Conservation (phyloP, 805 yeast species). For the Metschnikowia amazonensis region DNA sequence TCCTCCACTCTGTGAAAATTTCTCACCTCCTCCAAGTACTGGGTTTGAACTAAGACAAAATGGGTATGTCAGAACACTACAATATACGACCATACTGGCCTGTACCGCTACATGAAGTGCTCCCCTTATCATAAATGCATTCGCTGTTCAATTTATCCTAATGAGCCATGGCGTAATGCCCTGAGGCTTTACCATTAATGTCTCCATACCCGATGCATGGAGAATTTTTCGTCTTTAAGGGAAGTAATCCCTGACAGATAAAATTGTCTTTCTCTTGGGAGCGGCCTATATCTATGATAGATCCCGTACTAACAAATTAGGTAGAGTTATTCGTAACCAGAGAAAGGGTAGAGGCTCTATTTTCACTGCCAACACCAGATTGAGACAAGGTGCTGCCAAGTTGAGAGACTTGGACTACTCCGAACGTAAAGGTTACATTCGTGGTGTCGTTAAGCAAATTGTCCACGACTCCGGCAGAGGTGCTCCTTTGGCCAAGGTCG, state of each 20-base stretch:
- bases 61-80: conserved; percentile 18
- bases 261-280: background rate
- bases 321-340: conserved; percentile 99
- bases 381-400: conserved; percentile 99
- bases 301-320: conserved; percentile 34
- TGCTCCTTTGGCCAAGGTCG: conserved; percentile 75
- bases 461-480: conserved; percentile 99
- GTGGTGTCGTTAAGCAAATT: conserved; percentile 98
- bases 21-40: conserved; percentile 12
- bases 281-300: too few species aligned
- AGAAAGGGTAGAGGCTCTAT: conserved; percentile 99
- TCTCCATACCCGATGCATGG: too few species aligned
- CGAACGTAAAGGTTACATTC: conserved; percentile 99
- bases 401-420: conserved; percentile 98
- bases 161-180: too few species aligned
- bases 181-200: too few species aligned
- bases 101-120: background rate
- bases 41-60: conserved; percentile 16
- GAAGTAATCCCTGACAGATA: background rate
- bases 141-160: too few species aligned
- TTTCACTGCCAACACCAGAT: conserved; percentile 99
- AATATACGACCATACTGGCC: background rate
- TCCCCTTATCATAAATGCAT: too few species aligned
- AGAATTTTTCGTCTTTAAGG: background rate
- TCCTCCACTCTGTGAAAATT: conserved; percentile 16